Evolutionary conservation across 768 basidiomycete genomes (phyloP).

Genomic region (Lactarius sp.): DNA sequence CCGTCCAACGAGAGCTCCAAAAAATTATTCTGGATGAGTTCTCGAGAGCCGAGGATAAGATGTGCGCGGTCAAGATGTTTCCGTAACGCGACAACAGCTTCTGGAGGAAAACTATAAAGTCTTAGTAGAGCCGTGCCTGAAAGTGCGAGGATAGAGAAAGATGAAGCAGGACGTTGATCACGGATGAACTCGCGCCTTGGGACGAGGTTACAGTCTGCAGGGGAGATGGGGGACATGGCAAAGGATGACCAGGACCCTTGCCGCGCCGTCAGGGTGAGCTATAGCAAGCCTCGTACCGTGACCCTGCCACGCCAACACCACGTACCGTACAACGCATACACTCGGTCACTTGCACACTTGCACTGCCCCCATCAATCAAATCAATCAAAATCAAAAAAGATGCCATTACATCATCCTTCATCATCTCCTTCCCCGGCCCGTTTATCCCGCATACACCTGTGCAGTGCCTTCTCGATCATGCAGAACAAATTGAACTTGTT

Average conservation of each 20-base stretch:
- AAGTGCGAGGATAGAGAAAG: conserved; percentile 68
- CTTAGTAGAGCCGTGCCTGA: conserved; percentile 59
- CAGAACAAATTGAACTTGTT: conserved; percentile 50
- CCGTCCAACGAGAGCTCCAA: conserved; percentile 63
- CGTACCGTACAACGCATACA: conserved; percentile 10
- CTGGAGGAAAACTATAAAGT: conserved; percentile 61
- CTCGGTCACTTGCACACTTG: neutral
- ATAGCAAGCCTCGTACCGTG: conserved; percentile 9
- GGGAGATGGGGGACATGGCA: conserved; percentile 26
- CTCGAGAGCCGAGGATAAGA: conserved; percentile 44
- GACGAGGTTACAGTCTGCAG: conserved; percentile 48
- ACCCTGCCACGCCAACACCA: conserved; percentile 21
- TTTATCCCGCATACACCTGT: neutral
- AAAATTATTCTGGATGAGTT: conserved; percentile 53
- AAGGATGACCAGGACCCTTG: conserved; percentile 21
- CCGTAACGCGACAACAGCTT: conserved; percentile 49
- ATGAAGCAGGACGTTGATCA: conserved; percentile 49
- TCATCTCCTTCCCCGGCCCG: neutral
- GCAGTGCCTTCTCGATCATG: neutral
- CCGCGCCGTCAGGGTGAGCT: conserved; percentile 19
- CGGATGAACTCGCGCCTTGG: conserved; percentile 72
- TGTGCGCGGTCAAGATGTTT: conserved; percentile 47
- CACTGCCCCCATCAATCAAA: neutral
- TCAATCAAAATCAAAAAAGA: too few relatives aligned
- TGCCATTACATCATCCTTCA: neutral